Evolutionary conservation across 2,329 filamentous ascomycete genomes (phyloP), one percentile per base, ranked within the genome.

Genomic region (Fusarium sp.): DNA sequence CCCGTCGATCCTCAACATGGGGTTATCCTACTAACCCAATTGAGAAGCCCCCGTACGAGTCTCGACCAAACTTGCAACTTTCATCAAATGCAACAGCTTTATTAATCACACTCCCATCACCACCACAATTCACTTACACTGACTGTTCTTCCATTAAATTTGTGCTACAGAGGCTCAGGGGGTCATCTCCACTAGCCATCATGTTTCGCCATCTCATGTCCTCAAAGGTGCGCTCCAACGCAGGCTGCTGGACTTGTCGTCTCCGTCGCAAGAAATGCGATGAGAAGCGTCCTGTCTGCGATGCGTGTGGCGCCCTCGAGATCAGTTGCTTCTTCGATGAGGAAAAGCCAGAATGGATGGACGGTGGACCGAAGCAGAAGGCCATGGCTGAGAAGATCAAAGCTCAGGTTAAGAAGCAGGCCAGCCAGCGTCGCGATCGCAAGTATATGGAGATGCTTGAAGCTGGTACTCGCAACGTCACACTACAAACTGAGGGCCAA

Each of bases 221-320:
- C 27, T 71, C 75, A 65, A 78, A 78, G 64, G 74, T 81, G 33
- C 81, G 84, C 44, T 84, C 82, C 65, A 82, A 82, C 54, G 83
- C 82, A 12, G 87, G 87, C 65, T 90, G 88, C 76, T 90, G 87
- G 87, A 90, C 88, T 5, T 91, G 89, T 73, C 85, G 88, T 27
- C 82, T 90, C 15, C 85, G 89, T 25, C 87, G 87, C 72, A 91
- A 91, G 75, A 90, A 89, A 75, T 91, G 89, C 74, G 87, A 90
- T 69, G 86, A 89, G 75, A 80, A 74, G 29, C 83, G 82, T 4
- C 88, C 88, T 15, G 75, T 84, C 14, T 91, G 89, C 77, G 80
- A 83, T 10, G 80, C 77, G 39, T 91, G 89, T 79, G 76, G 79
- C 18, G 77, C 81, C 4, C 84, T 91, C n/a, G 83, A 86, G 53